phyloP scores from a whole-genome alignment of 371 early-diverging fungal genomes.

The Mucor ambiguus region DNA sequence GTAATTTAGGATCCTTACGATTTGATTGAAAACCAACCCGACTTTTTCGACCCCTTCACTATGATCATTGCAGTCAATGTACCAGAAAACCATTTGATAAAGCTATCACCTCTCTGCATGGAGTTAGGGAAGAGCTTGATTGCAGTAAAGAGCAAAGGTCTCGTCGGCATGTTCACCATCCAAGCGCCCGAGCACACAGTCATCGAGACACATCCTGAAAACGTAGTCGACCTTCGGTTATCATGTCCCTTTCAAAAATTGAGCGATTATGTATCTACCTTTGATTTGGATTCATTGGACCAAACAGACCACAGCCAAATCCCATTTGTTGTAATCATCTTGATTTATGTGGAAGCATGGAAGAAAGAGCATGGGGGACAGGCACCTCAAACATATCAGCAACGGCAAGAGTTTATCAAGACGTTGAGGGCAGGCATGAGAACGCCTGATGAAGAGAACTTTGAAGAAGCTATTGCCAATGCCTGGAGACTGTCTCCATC shows the following conservation, averaged over 20 bases:
- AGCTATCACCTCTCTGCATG: conserved; percentile 66
- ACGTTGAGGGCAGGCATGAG: conserved; percentile 59
- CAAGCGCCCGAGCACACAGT: conserved; percentile 81
- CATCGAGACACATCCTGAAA: conserved; percentile 89
- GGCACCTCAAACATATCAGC: conserved; percentile 60
- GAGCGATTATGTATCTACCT: conserved; percentile 52
- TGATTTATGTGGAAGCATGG: conserved; percentile 76
- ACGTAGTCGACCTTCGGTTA: conserved; percentile 78
- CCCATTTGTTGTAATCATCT: conserved; percentile 83
- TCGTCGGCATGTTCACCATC: conserved; percentile 72
- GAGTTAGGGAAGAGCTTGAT: conserved; percentile 65
- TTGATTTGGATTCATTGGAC: conserved; percentile 71
- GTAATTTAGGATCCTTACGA: conserved; percentile 26
- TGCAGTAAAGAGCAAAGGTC: conserved; percentile 71
- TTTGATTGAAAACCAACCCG: conserved; percentile 55
- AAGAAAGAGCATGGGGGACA: conserved; percentile 53
- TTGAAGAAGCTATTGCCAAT: conserved; percentile 78
- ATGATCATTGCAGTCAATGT: conserved; percentile 77
- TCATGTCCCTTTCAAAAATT: conserved; percentile 81
- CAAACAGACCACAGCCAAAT: conserved; percentile 76
- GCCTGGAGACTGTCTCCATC: conserved; percentile 55
- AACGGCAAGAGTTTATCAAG: conserved; percentile 70
- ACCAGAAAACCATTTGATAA: conserved; percentile 52
- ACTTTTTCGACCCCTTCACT: conserved; percentile 70
- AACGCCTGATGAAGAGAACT: conserved; percentile 81